These are phyloP conservation scores for Mycena rosella DNA, from an alignment of 768 basidiomycete genomes.

Conservation along the genomic window DNA sequence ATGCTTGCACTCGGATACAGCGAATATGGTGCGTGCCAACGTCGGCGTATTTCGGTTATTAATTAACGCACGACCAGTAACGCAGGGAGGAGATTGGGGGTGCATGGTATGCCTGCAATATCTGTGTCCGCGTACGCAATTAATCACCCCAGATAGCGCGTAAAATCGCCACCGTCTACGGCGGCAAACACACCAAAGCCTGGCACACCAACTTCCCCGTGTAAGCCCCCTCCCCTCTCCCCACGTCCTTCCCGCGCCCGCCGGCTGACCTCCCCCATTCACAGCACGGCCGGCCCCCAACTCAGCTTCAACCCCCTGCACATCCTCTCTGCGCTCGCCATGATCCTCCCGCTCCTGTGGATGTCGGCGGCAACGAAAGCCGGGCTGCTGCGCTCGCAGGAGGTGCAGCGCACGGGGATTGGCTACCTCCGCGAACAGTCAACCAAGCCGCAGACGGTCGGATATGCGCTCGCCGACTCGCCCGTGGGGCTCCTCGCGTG, in stretches of 20 bases:
- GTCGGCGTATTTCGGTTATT: too few species aligned
- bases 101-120: slow-evolving; percentile 42
- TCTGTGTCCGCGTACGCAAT: neutral
- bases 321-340: neutral
- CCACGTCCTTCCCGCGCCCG: neutral
- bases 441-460: slow-evolving; percentile 53
- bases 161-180: slow-evolving; percentile 50
- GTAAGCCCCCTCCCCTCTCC: too few species aligned
- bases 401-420: slow-evolving; percentile 35
- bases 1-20: too few species aligned
- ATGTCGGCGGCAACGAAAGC: slow-evolving; percentile 39
- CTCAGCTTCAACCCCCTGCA: slow-evolving; percentile 12
- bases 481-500: too few species aligned
- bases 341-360: slow-evolving; percentile 2
- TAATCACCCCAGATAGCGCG: slow-evolving; percentile 46
- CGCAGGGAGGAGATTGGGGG: slow-evolving; percentile 65
- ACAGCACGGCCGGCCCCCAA: neutral
- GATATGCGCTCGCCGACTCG: slow-evolving; percentile 58
- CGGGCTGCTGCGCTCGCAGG: slow-evolving; percentile 34
- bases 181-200: slow-evolving; percentile 55
- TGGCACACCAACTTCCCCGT: slow-evolving; percentile 58
- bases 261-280: too few species aligned
- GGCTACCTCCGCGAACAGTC: slow-evolving; percentile 47
- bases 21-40: slow-evolving; percentile 16
- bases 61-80: slow-evolving; percentile 47